phyloP scores from a whole-genome alignment of 2,329 filamentous ascomycete genomes.

The Microcyclospora tardicrescens region DNA sequence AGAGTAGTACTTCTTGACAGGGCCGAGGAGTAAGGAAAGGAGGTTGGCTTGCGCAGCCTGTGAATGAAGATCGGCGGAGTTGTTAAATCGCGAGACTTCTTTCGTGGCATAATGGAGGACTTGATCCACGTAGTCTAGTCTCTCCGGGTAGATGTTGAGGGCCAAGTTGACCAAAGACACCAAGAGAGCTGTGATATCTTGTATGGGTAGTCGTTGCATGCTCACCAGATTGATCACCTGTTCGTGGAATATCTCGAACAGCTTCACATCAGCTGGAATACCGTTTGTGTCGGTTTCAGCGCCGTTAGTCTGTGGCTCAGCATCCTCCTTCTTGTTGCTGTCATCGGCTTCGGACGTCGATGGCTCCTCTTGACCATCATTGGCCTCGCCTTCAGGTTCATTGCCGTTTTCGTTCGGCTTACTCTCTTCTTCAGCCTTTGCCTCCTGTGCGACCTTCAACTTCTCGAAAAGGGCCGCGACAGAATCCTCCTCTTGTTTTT shows the following conservation, averaged over 20 bases:
- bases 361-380: constrained; percentile 16
- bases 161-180: constrained; percentile 92
- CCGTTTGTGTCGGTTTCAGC: constrained; percentile 28
- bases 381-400: constrained; percentile 19
- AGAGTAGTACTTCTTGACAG: constrained; percentile 78
- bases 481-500: constrained; percentile 73
- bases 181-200: constrained; percentile 84
- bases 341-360: constrained; percentile 3
- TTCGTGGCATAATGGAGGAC: constrained; percentile 76
- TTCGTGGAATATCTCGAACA: constrained; percentile 95
- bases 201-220: constrained; percentile 78
- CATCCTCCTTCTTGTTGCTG: constrained; percentile 11
- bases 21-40: constrained; percentile 77
- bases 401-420: constrained; percentile 16
- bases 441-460: constrained; percentile 54
- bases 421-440: constrained; percentile 18
- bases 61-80: constrained; percentile 91
- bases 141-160: constrained; percentile 86
- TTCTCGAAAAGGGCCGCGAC: constrained; percentile 66
- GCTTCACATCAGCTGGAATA: constrained; percentile 65
- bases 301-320: constrained; percentile 26
- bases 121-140: constrained; percentile 89
- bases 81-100: constrained; percentile 79
- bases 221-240: constrained; percentile 91
- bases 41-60: constrained; percentile 77